Base-by-base conservation (phyloP, 768 basidiomycete genomes). In the Tylopilus intermedius region DNA sequence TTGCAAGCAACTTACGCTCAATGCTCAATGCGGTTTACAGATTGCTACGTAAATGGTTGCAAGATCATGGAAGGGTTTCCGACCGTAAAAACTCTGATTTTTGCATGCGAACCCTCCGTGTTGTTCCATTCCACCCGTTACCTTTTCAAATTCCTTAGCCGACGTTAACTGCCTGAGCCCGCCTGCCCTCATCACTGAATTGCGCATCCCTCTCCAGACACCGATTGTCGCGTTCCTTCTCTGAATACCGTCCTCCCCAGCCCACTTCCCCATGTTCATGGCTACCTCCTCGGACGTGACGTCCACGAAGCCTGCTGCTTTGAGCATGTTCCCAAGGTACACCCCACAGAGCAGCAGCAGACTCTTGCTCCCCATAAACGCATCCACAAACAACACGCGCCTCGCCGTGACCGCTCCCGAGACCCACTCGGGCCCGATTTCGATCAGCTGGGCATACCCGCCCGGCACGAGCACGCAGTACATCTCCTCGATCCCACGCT, bases 391-490 rank as follows among this genome's bases (percentile, higher is more conserved):
- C 18, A 58, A 24, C 10, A 55, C 1, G 5, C 56, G 48, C 10
- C 7, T 10, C 0, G 59, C 52, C 3, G 61, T 60, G 18, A 57
- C 57, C 1, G 47, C 30, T 4, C 63, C 61, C 0, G 58, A 58
- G 0, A 30, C 7, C 56, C 51, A 62, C 18, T 58, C 55, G 33
- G 60, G 54, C 2, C 58, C 59, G n/a, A 33, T 44, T 44, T 73
- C 71, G 29, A 65, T 51, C n/a, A 72, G 54, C 39, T 73, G 72
- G 2, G 58, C 59, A 27, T 62, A 69, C 4, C 71, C 71, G 2
- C 71, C 70, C 0, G 70, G 71, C 2, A 13, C 51, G 33, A 73
- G 62, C 1, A 70, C 67, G 5, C 71, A 60, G 43, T 58, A 62
- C 8, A 71, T 64, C 32, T 69, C 72, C 3, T 48, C 24, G 13